A percentile compares a stretch with the other conserved stretches of the same genome.
These are phyloP conservation scores for Colletotrichum musae DNA, from an alignment of 2,329 filamentous ascomycete genomes.

Conservation along the genomic window DNA sequence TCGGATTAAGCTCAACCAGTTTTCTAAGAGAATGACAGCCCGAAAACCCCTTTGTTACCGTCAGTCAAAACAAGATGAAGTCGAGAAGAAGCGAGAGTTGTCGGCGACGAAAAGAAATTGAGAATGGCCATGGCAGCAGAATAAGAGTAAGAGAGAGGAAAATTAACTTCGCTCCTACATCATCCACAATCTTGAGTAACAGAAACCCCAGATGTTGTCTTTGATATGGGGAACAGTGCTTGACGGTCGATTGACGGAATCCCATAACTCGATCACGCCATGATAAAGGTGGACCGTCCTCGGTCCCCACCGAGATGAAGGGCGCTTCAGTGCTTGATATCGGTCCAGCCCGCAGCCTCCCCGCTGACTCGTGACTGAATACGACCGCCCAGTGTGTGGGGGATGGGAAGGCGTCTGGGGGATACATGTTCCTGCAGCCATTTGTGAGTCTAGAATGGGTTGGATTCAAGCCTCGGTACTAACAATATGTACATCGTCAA, in stretches of 20 bases:
- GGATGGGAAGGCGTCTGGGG: too few relatives aligned
- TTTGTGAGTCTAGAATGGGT: too few relatives aligned
- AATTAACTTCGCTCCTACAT: slow-evolving; percentile 5
- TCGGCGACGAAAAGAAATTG: background rate
- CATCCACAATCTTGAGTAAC: slow-evolving; percentile 25
- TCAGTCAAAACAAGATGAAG: background rate
- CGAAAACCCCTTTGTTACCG: too few relatives aligned
- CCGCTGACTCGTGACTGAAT: slow-evolving; percentile 12
- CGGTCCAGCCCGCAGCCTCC: slow-evolving; percentile 27
- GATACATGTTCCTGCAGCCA: too few relatives aligned
- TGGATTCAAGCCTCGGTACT: too few relatives aligned
- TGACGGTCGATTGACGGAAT: slow-evolving; percentile 33
- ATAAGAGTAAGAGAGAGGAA: background rate
- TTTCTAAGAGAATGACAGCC: background rate
- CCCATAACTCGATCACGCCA: slow-evolving; percentile 32
- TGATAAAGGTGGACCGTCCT: slow-evolving; percentile 25
- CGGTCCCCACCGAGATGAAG: slow-evolving; percentile 29
- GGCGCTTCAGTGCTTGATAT: slow-evolving; percentile 20
- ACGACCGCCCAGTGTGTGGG: slow-evolving; percentile 1
- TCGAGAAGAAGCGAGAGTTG: background rate
- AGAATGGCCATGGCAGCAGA: background rate
- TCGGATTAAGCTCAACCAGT: background rate
- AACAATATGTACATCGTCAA: too few relatives aligned
- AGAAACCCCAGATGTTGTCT: slow-evolving; percentile 5
- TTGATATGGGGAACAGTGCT: slow-evolving; percentile 27